Conservation (phyloP, 2,329 filamentous ascomycete species). For the Trichophyton verrucosum region DNA sequence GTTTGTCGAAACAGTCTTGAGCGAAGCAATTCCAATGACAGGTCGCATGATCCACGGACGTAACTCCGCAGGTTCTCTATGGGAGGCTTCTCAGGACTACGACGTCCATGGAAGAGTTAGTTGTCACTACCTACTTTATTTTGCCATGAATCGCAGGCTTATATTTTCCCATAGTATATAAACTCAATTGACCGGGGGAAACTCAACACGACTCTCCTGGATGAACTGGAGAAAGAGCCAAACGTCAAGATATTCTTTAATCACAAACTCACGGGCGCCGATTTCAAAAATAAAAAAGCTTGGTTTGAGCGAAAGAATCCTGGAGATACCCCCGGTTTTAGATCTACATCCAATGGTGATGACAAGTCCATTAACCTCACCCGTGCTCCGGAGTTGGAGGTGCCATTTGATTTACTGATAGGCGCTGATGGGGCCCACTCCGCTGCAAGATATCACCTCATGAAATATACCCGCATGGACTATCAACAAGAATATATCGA, state of each 20-base stretch:
- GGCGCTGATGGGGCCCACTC: conserved; percentile 94
- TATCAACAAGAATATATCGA: conserved; percentile 94
- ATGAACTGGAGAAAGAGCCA: conserved; percentile 67
- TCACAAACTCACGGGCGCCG: conserved; percentile 82
- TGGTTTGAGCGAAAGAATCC: conserved; percentile 61
- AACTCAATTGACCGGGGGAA: conserved; percentile 73
- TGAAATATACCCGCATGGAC: conserved; percentile 86
- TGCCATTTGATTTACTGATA: conserved; percentile 83
- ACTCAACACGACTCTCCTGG: conserved; percentile 71
- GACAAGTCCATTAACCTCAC: conserved; percentile 14
- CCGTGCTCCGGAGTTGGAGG: conserved; percentile 60
- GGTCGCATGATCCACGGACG: conserved; percentile 90
- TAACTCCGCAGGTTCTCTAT: conserved; percentile 51
- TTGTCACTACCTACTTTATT: conserved; percentile 6
- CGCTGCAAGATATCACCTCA: conserved; percentile 77
- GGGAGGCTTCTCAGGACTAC: conserved; percentile 73
- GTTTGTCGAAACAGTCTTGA: conserved; percentile 62
- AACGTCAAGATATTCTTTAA: conserved; percentile 91
- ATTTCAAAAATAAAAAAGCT: conserved; percentile 65
- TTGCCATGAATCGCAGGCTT: not conserved
- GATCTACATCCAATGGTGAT: conserved; percentile 21
- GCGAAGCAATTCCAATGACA: conserved; percentile 77
- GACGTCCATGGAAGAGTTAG: conserved; percentile 74
- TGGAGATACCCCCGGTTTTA: conserved; percentile 21
- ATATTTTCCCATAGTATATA: conserved; percentile 47